Conservation (phyloP, 306 rosid species). For the Rosa lucieae region DNA sequence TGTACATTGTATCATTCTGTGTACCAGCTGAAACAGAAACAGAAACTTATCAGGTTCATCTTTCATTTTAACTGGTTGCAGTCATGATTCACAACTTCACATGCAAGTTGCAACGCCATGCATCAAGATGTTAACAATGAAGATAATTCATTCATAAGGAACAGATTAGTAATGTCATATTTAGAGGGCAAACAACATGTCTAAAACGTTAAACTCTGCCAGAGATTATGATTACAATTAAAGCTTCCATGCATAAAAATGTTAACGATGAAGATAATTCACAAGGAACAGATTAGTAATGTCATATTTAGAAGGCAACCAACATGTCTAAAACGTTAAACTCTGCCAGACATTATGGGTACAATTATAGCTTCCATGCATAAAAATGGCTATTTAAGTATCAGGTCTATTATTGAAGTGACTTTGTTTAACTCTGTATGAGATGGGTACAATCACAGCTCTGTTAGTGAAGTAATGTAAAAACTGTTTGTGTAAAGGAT, state of each 20-base stretch:
- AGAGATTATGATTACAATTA: background rate
- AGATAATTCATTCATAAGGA: background rate
- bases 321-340: background rate
- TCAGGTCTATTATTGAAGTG: background rate
- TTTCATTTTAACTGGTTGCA: background rate
- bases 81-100: background rate
- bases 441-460: background rate
- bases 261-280: background rate
- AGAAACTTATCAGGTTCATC: slow-evolving; percentile 9
- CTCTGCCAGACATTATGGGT: background rate
- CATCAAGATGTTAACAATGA: background rate
- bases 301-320: background rate
- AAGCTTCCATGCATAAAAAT: background rate
- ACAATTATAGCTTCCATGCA: slow-evolving; percentile 5
- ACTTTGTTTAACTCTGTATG: background rate
- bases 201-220: background rate
- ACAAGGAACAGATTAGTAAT: background rate
- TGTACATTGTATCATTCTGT: slow-evolving; percentile 42
- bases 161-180: background rate
- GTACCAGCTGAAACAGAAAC: slow-evolving; percentile 69
- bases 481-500: background rate
- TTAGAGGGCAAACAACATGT: background rate
- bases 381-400: background rate
- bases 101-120: slow-evolving; percentile 22
- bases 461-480: background rate